Conservation (phyloP, 2,329 filamentous ascomycete species). For the Laburnicola sp. region DNA sequence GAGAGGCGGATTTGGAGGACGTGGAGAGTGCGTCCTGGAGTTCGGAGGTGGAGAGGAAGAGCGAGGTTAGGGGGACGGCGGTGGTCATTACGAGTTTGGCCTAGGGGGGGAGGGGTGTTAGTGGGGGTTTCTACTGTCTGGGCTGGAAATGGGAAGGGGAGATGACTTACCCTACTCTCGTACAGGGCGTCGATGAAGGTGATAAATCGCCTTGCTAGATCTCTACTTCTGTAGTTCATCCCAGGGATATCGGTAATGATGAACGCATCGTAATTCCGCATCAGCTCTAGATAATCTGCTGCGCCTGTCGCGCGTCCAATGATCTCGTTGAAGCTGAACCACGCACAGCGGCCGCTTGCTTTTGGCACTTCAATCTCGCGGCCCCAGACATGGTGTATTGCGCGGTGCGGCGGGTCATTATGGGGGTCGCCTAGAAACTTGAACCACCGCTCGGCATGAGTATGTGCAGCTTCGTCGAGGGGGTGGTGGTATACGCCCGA, state of each 20-base stretch:
- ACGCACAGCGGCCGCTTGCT: slow-evolving; percentile 84
- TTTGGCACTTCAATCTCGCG: slow-evolving; percentile 83
- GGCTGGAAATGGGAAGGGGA: neutral
- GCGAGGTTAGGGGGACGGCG: slow-evolving; percentile 77
- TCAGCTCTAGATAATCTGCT: slow-evolving; percentile 92
- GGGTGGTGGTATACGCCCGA: slow-evolving; percentile 93
- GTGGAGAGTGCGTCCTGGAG: slow-evolving; percentile 51
- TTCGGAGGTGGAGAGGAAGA: slow-evolving; percentile 73
- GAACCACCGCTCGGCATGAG: slow-evolving; percentile 94
- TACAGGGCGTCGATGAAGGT: slow-evolving; percentile 98
- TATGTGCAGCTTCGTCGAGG: slow-evolving; percentile 73
- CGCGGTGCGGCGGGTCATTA: slow-evolving; percentile 72
- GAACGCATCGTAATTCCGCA: slow-evolving; percentile 87
- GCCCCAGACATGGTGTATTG: slow-evolving; percentile 87
- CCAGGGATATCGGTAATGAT: slow-evolving; percentile 88
- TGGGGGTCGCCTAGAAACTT: slow-evolving; percentile 85
- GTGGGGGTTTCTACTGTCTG: neutral
- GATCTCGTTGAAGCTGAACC: slow-evolving; percentile 90
- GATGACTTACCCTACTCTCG: slow-evolving; percentile 61
- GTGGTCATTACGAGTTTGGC: slow-evolving; percentile 96
- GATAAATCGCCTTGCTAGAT: slow-evolving; percentile 90
- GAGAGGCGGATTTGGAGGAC: slow-evolving; percentile 44
- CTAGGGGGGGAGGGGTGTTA: slow-evolving; percentile 46
- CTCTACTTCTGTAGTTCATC: slow-evolving; percentile 84
- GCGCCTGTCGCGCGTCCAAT: slow-evolving; percentile 87